Conservation (phyloP, 1,139 yeast species). For the Geotrichum fermentans region DNA sequence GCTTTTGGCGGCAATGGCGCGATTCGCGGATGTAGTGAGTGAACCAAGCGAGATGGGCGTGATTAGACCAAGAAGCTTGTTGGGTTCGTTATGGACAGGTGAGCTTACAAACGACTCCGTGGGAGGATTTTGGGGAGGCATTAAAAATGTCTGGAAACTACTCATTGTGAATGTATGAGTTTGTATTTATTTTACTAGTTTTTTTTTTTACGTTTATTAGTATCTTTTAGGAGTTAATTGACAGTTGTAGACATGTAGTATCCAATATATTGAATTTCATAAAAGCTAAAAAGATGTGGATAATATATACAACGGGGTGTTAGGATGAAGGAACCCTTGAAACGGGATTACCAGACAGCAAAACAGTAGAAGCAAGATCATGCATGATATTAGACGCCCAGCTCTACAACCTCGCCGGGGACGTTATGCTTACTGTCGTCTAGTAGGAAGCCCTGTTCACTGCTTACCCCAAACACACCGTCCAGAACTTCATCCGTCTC, state of each 20-base stretch:
- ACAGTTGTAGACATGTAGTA: not conserved
- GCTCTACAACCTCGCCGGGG: slow-evolving; percentile 30
- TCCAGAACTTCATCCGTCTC: slow-evolving; percentile 21
- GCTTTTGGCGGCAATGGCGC: not conserved
- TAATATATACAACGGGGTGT: not conserved
- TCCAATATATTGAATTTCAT: not conserved
- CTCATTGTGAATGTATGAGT: not conserved
- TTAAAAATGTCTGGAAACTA: not conserved
- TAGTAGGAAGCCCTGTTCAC: slow-evolving; percentile 35
- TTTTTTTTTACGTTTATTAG: not conserved
- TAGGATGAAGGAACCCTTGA: not conserved
- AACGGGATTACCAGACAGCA: no score
- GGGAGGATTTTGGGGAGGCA: not conserved
- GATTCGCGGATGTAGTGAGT: not conserved
- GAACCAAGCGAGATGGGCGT: not conserved
- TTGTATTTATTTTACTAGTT: not conserved
- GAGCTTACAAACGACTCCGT: not conserved
- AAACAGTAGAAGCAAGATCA: no score
- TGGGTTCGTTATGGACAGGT: slow-evolving; percentile 7
- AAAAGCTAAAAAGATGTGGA: not conserved
- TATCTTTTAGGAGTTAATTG: not conserved
- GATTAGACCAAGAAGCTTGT: slow-evolving; percentile 1
- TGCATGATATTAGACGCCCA: not conserved
- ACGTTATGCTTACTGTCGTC: slow-evolving; percentile 34
- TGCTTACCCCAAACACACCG: slow-evolving; percentile 33